Evolutionary conservation across 192 early-diverging fungal genomes (phyloP).

Genomic region (Cetraspora pellucida): DNA sequence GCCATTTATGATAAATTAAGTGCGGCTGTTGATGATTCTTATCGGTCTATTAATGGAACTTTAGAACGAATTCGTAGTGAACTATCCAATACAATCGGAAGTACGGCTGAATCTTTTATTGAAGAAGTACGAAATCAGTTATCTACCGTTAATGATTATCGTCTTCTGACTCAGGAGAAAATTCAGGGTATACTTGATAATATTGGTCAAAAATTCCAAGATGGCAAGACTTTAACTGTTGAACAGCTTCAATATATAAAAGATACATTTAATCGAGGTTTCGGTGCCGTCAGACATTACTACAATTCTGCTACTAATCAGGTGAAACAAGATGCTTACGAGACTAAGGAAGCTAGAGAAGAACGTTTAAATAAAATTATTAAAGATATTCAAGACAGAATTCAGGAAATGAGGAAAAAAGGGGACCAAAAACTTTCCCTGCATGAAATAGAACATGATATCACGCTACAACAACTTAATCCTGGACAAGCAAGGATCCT

Average conservation of each 20-base stretch:
- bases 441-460: not conserved
- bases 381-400: not conserved
- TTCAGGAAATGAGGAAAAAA: not conserved
- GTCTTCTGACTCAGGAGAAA: not conserved
- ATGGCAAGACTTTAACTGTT: conserved; percentile 18
- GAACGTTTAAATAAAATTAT: conserved; percentile 9
- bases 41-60: not conserved
- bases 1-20: not conserved
- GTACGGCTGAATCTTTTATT: not conserved
- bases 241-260: conserved; percentile 16
- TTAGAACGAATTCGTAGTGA: conserved; percentile 11
- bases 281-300: not conserved
- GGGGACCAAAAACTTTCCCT: not conserved
- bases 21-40: not conserved
- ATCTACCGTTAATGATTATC: conserved; percentile 11
- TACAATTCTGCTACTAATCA: not conserved
- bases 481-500: conserved; percentile 7
- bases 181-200: conserved; percentile 20
- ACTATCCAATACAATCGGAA: not conserved
- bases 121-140: not conserved
- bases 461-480: not conserved
- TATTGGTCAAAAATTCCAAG: conserved; percentile 15
- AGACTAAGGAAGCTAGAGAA: conserved; percentile 6
- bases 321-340: not conserved
- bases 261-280: not conserved